phyloP scores from a whole-genome alignment of 2,329 filamentous ascomycete genomes.

The Chrysoporthe austroafricana region DNA sequence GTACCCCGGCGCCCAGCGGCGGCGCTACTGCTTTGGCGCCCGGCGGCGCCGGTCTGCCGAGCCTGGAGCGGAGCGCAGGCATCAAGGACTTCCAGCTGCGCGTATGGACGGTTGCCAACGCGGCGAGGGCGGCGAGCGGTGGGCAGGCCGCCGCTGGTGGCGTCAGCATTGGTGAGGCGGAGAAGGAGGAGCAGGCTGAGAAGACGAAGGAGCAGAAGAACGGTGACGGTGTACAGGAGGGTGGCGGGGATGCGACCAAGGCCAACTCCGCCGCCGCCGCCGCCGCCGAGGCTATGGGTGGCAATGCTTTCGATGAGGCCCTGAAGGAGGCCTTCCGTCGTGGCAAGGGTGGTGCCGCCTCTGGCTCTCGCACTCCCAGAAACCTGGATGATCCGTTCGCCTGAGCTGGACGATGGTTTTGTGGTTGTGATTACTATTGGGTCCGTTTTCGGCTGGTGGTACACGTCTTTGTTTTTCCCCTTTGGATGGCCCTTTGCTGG shows the following conservation, averaged over 20 bases:
- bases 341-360: neutral
- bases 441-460: neutral
- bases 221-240: neutral
- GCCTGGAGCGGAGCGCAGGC: slow-evolving; percentile 5
- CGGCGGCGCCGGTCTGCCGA: neutral
- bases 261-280: neutral
- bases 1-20: too few relatives aligned
- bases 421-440: neutral
- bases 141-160: neutral
- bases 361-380: neutral
- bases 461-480: neutral
- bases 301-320: too few relatives aligned
- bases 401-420: neutral
- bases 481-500: too few relatives aligned
- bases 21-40: neutral
- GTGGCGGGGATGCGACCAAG: neutral
- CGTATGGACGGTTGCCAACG: neutral
- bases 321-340: neutral
- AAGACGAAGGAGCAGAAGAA: neutral
- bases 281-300: neutral
- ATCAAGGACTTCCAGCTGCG: slow-evolving; percentile 19
- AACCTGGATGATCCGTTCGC: neutral
- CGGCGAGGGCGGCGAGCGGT: neutral
- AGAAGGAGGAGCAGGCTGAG: neutral
- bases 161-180: neutral